A percentile compares a stretch with the other conserved stretches of the same genome.
Evolutionary conservation across 2,329 filamentous ascomycete species (phyloP).

Genomic region (Neonectria punicea): DNA sequence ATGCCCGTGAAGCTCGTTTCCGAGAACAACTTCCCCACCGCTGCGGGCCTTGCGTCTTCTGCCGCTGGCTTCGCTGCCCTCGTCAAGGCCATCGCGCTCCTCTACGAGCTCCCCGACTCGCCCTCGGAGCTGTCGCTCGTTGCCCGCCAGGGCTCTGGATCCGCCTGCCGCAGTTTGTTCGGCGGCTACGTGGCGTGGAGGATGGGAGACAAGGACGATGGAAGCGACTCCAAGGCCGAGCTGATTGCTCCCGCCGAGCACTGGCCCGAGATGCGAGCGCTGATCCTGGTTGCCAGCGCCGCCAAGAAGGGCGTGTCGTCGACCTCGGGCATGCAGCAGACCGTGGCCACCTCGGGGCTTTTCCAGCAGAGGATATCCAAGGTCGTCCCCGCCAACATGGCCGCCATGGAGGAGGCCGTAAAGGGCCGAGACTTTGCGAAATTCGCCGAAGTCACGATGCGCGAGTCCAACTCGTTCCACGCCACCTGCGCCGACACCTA

Average conservation of each 20-base stretch:
- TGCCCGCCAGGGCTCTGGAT: slow-evolving; percentile 92
- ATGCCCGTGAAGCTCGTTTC: slow-evolving; percentile 87
- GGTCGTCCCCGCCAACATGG: slow-evolving; percentile 87
- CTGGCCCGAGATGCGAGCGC: slow-evolving; percentile 94
- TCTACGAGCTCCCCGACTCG: slow-evolving; percentile 85
- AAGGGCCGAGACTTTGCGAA: slow-evolving; percentile 80
- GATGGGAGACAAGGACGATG: slow-evolving; percentile 79
- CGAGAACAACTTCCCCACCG: slow-evolving; percentile 99
- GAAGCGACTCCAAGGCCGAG: slow-evolving; percentile 87
- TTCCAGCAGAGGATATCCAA: slow-evolving; percentile 80
- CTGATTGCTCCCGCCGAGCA: slow-evolving; percentile 88
- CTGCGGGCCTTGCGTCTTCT: slow-evolving; percentile 84
- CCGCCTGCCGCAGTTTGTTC: slow-evolving; percentile 91
- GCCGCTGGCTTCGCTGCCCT: slow-evolving; percentile 76
- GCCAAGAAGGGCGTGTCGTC: slow-evolving; percentile 96
- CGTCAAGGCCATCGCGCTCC: slow-evolving; percentile 87
- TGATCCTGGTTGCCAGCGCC: slow-evolving; percentile 90
- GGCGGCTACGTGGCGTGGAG: slow-evolving; percentile 98
- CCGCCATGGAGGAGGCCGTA: slow-evolving; percentile 85
- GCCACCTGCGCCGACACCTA: slow-evolving; percentile 94
- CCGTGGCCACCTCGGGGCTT: slow-evolving; percentile 88
- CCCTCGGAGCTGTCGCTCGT: slow-evolving; percentile 88
- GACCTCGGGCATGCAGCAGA: slow-evolving; percentile 96
- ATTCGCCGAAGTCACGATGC: slow-evolving; percentile 94
- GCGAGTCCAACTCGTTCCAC: slow-evolving; percentile 97